Evolutionary conservation across 2,329 filamentous ascomycete species (phyloP).

Genomic region (Trichoderma citrinoviride): DNA sequence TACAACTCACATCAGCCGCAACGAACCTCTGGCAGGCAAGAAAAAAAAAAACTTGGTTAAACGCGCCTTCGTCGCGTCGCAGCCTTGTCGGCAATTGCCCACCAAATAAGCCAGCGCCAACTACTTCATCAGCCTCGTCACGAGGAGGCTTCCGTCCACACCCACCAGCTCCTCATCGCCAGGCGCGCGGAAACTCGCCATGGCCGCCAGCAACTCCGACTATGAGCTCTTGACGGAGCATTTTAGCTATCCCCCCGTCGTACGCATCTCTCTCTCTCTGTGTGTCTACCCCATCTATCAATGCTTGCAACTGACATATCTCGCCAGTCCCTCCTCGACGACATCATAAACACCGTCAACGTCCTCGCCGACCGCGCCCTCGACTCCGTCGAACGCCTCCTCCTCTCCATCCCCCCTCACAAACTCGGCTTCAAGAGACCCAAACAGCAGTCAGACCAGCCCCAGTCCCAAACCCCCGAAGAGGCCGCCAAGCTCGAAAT

Average conservation of each 20-base stretch:
- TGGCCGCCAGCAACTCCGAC: conserved; percentile 45
- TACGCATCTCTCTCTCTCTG: conserved; percentile 45
- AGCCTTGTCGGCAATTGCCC: neutral
- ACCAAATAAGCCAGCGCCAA: neutral
- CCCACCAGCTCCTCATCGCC: neutral
- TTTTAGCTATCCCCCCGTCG: conserved; percentile 88
- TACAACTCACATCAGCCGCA: neutral
- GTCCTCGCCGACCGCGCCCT: conserved; percentile 87
- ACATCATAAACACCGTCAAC: conserved; percentile 96
- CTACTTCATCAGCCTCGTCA: conserved; percentile 10
- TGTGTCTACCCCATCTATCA: neutral
- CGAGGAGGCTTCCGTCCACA: no score
- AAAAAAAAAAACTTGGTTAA: no score
- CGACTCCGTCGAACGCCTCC: conserved; percentile 79
- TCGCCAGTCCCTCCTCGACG: conserved; percentile 81
- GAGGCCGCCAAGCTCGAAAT: conserved; percentile 63
- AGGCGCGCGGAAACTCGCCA: conserved; percentile 19
- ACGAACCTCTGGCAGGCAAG: no score
- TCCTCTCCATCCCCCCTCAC: conserved; percentile 69
- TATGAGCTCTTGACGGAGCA: conserved; percentile 86
- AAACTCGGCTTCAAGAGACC: conserved; percentile 69
- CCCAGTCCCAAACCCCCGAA: conserved; percentile 35
- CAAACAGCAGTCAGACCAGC: conserved; percentile 27
- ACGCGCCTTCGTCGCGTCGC: conserved; percentile 23
- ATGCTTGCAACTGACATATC: neutral